Evolutionary conservation across 371 early-diverging fungal species (phyloP).

Genomic region (Lichtheimia ramosa): DNA sequence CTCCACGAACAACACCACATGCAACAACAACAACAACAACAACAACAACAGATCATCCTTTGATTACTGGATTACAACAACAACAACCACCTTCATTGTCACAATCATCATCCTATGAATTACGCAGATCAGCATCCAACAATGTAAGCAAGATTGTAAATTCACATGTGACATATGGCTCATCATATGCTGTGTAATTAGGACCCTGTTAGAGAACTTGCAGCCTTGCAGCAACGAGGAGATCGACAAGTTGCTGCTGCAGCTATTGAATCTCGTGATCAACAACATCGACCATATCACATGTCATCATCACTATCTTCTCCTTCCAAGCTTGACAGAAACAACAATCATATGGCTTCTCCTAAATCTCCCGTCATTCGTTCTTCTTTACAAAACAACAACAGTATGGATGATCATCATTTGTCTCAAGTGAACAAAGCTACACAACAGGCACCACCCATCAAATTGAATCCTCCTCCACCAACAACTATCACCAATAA

Average conservation of each 20-base stretch:
- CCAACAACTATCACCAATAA: neutral
- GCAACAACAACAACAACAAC: constrained; percentile 12
- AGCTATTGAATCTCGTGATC: no score
- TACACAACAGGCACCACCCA: neutral
- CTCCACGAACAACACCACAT: constrained; percentile 3
- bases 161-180: no score
- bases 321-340: no score
- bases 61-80: constrained; percentile 12
- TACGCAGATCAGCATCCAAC: no score
- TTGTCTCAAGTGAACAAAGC: neutral
- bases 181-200: no score
- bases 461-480: neutral
- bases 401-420: constrained; percentile 14
- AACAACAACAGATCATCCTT: constrained; percentile 16
- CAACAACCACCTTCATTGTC: constrained; percentile 5
- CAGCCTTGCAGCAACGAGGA: no score
- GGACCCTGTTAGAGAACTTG: no score
- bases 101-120: neutral
- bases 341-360: no score
- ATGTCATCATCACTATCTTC: no score
- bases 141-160: no score
- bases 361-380: neutral
- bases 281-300: no score
- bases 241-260: no score
- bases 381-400: constrained; percentile 2